These are phyloP conservation scores for Leccinum subgranulosum DNA, from an alignment of 768 basidiomycete species.

Conservation along the genomic window DNA sequence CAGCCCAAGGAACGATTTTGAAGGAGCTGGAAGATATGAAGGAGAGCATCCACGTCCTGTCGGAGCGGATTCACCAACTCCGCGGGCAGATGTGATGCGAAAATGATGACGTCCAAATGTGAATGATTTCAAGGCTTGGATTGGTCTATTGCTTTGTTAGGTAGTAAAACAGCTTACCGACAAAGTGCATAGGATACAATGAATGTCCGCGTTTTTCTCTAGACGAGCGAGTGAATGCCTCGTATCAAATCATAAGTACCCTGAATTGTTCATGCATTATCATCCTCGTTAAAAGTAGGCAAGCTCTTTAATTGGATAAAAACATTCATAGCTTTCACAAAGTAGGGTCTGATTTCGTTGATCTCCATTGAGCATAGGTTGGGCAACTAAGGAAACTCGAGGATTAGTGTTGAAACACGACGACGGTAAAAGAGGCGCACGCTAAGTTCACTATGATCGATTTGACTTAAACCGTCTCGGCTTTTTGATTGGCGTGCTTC, in stretches of 20 bases:
- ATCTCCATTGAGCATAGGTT: slow-evolving; percentile 90
- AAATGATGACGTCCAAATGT: not conserved
- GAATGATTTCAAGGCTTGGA: not conserved
- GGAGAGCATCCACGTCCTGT: slow-evolving; percentile 36
- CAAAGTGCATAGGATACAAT: not conserved
- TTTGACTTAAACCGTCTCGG: slow-evolving; percentile 73
- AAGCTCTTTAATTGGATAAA: slow-evolving; percentile 52
- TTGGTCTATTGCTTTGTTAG: not conserved
- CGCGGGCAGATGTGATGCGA: slow-evolving; percentile 9
- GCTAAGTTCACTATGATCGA: slow-evolving; percentile 80
- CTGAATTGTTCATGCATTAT: slow-evolving; percentile 1
- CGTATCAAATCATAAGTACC: not conserved
- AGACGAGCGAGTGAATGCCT: not conserved
- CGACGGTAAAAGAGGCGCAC: slow-evolving; percentile 41
- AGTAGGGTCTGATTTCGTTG: slow-evolving; percentile 90
- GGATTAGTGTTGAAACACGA: not conserved
- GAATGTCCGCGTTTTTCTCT: not conserved
- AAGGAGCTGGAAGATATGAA: slow-evolving; percentile 61
- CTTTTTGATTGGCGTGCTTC: slow-evolving; percentile 95
- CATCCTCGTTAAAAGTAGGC: not conserved
- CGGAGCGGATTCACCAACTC: slow-evolving; percentile 34
- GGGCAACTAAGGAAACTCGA: slow-evolving; percentile 52
- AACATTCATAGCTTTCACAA: slow-evolving; percentile 76
- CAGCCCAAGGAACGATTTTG: slow-evolving; percentile 64
- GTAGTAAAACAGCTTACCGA: slow-evolving; percentile 1